A percentile compares a stretch with the other conserved stretches of the same genome.
Conservation (phyloP, 1,284 basidiomycete species). For the Naganishia liquefaciens region DNA sequence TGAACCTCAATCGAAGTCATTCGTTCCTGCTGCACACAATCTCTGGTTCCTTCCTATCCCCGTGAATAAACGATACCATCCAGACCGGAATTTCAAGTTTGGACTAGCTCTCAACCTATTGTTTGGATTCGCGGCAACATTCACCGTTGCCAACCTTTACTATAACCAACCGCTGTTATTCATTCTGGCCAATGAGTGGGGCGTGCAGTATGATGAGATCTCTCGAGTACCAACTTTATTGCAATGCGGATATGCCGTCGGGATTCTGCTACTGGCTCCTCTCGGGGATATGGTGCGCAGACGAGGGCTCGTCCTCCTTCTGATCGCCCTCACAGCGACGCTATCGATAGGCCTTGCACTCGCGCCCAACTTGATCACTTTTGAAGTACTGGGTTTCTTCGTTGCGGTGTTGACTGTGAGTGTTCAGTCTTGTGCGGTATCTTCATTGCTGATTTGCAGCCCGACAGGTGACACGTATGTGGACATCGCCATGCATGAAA, state of each 20-base stretch:
- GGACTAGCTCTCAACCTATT: conserved; percentile 63
- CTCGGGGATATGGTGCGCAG: conserved; percentile 67
- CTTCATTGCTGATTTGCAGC: neutral
- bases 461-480: conserved; percentile 28
- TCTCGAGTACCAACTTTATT: conserved; percentile 62
- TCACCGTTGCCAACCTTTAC: conserved; percentile 61
- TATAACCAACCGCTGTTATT: conserved; percentile 72
- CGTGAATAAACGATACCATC: conserved; percentile 62
- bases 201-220: conserved; percentile 62
- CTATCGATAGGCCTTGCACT: conserved; percentile 64
- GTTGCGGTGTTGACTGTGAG: conserved; percentile 61
- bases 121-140: conserved; percentile 65
- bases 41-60: conserved; percentile 70
- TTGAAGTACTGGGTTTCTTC: conserved; percentile 63
- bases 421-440: conserved; percentile 33
- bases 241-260: conserved; percentile 59
- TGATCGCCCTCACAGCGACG: conserved; percentile 57
- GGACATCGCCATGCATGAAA: neutral
- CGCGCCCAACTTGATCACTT: conserved; percentile 58
- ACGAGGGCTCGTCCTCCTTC: conserved; percentile 59
- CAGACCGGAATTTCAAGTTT: conserved; percentile 63
- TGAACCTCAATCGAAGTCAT: neutral
- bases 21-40: conserved; percentile 18
- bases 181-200: conserved; percentile 56
- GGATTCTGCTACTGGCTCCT: conserved; percentile 65